Base-by-base conservation (phyloP, 352 stramenopile genomes). In the Pythium sp. region DNA sequence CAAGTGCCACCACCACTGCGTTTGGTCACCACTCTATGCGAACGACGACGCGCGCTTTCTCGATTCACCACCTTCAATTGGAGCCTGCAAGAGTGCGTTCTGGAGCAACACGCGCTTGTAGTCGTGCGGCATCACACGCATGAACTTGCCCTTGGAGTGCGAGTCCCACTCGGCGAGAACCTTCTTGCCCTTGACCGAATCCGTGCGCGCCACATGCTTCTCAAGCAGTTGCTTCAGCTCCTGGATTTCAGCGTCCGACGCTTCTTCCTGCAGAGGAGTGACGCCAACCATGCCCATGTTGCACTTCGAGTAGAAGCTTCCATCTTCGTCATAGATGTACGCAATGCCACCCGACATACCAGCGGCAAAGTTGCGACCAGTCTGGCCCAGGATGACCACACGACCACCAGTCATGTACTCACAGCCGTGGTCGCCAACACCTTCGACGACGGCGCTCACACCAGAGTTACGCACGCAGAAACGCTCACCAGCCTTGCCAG, bases 331-430 rank as follows among this genome's bases (percentile, higher is more conserved):
- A 66, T 98, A 99, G 63, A 99, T 89, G 81, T 98, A 99, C 14
- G 95, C 96, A 67, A 98, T 96, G 55, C 96, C 96, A 51, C 97
- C 96, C 70, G 89, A 98, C 95, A 99, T 99, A 70, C 96, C 96
- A 34, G 96, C 96, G 55, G 92, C 96, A 79, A 98, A 98, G 85
- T 99, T 99, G 69, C 95, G 90, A 38, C 97, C 96, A 41, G 94
- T 99, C 26, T 84, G 75, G 20, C 96, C 96, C 7, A 99, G 79
- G 57, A 97, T 88, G 32, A 98, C 92, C 36, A 98, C 88, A 59
- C 90, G 76, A 67, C 95, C 96, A 67, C 96, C 96, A n/a, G 97
- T 99, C 97, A 99, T 99, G 87, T 99, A 99, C 79, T 99, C 97
- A 64, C 93, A 98, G 34, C 95, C 95, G 76, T 99, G 97, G 74